phyloP scores from a whole-genome alignment of 2,329 filamentous ascomycete genomes.

The Dothistroma septosporum region DNA sequence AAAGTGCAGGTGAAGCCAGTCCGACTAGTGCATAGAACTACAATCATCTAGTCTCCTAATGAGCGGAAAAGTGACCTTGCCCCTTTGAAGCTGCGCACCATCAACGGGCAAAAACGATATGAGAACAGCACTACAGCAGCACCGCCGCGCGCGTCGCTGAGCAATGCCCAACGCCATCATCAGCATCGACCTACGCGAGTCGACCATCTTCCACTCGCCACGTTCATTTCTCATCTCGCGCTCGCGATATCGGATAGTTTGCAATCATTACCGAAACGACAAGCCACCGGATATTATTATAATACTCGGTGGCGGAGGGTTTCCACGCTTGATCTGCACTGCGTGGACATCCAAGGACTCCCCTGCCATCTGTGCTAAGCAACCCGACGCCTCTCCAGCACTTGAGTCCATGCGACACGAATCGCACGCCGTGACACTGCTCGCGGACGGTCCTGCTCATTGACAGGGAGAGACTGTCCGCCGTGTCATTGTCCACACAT shows the following conservation, averaged over 20 bases:
- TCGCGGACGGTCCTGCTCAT: background rate
- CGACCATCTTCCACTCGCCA: background rate
- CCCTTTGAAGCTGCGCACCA: background rate
- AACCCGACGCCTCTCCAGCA: too few species aligned
- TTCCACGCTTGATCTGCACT: background rate
- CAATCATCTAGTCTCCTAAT: background rate
- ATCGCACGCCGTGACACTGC: background rate
- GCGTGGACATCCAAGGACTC: background rate
- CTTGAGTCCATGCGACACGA: conserved; percentile 1
- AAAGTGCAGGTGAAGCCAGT: background rate
- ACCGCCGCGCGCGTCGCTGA: background rate
- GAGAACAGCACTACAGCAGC: background rate
- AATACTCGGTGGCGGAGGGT: background rate
- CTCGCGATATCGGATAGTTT: background rate
- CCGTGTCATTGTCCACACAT: background rate
- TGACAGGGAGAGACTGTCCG: background rate
- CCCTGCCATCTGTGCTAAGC: background rate
- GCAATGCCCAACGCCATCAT: background rate
- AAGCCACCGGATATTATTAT: background rate
- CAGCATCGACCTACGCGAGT: background rate
- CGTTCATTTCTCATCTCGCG: background rate
- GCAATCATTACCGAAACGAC: background rate
- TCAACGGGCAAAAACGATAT: background rate
- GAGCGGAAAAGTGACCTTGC: background rate
- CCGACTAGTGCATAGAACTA: background rate